Conservation (phyloP, 1,284 basidiomycete genomes). For the Thelephora terrestris region DNA sequence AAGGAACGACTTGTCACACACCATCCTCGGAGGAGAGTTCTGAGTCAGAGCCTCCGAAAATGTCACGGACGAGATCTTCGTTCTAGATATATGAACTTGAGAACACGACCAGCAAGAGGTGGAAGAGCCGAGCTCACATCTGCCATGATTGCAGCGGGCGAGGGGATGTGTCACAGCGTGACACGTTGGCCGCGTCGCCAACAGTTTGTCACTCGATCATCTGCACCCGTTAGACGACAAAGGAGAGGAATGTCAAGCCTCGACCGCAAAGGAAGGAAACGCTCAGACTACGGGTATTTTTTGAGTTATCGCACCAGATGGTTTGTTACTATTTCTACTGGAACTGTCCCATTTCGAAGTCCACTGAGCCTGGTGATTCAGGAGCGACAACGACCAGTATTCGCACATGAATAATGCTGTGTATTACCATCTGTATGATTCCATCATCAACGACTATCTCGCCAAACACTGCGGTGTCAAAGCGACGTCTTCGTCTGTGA, state of each 20-base stretch:
- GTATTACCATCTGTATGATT: conserved; percentile 75
- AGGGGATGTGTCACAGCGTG: too few relatives aligned
- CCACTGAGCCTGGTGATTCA: conserved; percentile 15
- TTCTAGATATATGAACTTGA: conserved; percentile 1
- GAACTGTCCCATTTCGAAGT: not conserved
- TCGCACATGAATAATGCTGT: conserved; percentile 68
- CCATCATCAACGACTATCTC: conserved; percentile 65
- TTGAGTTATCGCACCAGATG: conserved; percentile 59
- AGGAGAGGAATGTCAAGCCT: not conserved
- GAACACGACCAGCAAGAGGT: too few relatives aligned
- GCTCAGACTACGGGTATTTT: conserved; percentile 47
- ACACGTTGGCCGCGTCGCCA: too few relatives aligned
- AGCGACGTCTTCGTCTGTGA: conserved; percentile 32
- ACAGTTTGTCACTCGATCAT: too few relatives aligned
- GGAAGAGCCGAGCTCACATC: too few relatives aligned
- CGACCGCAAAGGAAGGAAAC: conserved; percentile 25
- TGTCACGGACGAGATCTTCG: conserved; percentile 46
- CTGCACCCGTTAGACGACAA: too few relatives aligned
- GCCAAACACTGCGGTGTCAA: conserved; percentile 40
- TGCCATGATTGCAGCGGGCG: too few relatives aligned
- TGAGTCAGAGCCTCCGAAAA: conserved; percentile 65
- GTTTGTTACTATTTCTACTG: conserved; percentile 27
- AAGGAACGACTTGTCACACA: conserved; percentile 11
- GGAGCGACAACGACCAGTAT: conserved; percentile 79
- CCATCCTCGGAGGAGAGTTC: conserved; percentile 70